Conservation (phyloP, 2,329 filamentous ascomycete species). For the Clonostachys rosea region DNA sequence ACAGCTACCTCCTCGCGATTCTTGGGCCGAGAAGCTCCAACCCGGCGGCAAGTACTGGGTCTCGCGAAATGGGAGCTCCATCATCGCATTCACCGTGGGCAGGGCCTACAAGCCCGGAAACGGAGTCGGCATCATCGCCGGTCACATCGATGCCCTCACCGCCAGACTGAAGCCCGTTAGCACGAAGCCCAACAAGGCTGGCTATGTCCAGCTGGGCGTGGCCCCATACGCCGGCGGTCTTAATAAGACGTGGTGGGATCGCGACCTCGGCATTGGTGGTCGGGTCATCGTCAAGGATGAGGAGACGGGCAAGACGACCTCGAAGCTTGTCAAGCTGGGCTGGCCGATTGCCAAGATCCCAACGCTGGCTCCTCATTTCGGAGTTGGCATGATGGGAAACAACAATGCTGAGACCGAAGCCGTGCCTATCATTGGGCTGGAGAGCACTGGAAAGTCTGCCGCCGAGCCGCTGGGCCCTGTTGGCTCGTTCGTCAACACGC, state of each 20-base stretch:
- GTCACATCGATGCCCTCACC: constrained; percentile 89
- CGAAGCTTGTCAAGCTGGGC: constrained; percentile 81
- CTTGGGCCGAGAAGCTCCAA: constrained; percentile 69
- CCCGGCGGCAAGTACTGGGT: constrained; percentile 85
- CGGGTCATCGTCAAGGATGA: constrained; percentile 78
- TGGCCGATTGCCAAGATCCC: constrained; percentile 94
- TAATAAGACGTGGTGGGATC: constrained; percentile 94
- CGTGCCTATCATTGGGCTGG: constrained; percentile 88
- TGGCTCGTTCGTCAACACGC: constrained; percentile 73
- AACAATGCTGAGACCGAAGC: constrained; percentile 89
- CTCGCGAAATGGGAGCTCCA: constrained; percentile 77
- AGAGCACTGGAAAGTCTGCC: constrained; percentile 54
- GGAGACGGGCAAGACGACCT: constrained; percentile 68
- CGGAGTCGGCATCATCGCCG: constrained; percentile 82
- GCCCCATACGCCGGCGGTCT: constrained; percentile 88
- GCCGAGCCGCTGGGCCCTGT: constrained; percentile 45
- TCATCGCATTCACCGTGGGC: constrained; percentile 84
- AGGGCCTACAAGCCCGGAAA: constrained; percentile 78
- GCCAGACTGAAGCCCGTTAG: constrained; percentile 89
- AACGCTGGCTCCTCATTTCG: constrained; percentile 91
- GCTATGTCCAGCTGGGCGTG: constrained; percentile 85
- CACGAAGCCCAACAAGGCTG: constrained; percentile 75
- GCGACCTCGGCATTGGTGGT: constrained; percentile 87
- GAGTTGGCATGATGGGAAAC: constrained; percentile 61
- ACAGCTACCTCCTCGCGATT: constrained; percentile 71